Percentiles rank a stretch among this genome's conserved stretches.
Evolutionary conservation across 129 eudicot genomes (phyloP).

Genomic region (Glebionis coronaria): DNA sequence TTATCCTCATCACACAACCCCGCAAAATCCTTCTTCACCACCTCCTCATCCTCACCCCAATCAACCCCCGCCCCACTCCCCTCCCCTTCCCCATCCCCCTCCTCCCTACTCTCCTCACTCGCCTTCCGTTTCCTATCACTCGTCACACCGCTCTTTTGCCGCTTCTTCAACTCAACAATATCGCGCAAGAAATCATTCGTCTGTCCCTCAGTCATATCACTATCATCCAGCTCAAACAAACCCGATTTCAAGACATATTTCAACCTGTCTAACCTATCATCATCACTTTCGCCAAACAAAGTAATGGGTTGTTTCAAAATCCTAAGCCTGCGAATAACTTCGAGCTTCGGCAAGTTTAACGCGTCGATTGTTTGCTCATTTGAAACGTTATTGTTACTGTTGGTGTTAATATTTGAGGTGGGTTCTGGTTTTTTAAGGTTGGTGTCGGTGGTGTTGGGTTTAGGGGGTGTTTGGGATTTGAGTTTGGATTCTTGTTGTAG

Average conservation of each 20-base stretch:
- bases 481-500: constrained; percentile 73
- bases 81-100: constrained; percentile 73
- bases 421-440: constrained; percentile 34
- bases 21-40: constrained; percentile 71
- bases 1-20: constrained; percentile 93
- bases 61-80: constrained; percentile 61
- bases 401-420: background rate
- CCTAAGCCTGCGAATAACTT: constrained; percentile 79
- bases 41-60: constrained; percentile 69
- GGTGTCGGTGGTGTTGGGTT: constrained; percentile 16
- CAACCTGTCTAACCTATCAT: constrained; percentile 66
- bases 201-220: constrained; percentile 96
- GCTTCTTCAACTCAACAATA: constrained; percentile 80
- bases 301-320: constrained; percentile 87
- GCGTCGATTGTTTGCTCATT: constrained; percentile 74
- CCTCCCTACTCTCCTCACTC: constrained; percentile 46
- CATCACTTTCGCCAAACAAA: constrained; percentile 76
- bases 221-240: constrained; percentile 78
- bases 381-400: background rate
- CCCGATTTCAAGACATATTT: constrained; percentile 79
- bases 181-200: constrained; percentile 90
- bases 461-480: constrained; percentile 31
- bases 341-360: constrained; percentile 63
- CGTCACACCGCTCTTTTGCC: constrained; percentile 73
- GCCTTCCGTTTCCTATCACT: constrained; percentile 81